A percentile compares a stretch with the other conserved stretches of the same genome.
Evolutionary conservation across 176 grass and related monocot genomes (phyloP).

Genomic region (Rhynchospora pubera): DNA sequence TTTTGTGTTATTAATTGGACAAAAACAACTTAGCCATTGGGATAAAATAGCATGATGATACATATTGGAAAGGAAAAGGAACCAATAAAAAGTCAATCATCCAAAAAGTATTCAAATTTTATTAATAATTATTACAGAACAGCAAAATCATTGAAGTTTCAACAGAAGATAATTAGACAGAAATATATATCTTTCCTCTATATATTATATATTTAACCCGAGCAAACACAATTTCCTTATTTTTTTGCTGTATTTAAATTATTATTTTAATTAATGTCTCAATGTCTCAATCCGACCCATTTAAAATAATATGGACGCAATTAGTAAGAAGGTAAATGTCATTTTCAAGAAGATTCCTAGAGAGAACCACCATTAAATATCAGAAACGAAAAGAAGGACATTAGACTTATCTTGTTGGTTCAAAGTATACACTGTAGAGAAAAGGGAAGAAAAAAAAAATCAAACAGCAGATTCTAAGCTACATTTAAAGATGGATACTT

Average conservation of each 20-base stretch:
- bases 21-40: not conserved
- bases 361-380: not conserved
- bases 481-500: not conserved
- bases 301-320: not conserved
- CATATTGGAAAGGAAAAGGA: not conserved
- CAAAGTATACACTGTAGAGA: not conserved
- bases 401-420: not conserved
- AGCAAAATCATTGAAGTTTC: not conserved
- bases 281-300: not conserved
- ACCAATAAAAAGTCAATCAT: slow-evolving; percentile 6
- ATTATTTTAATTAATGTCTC: not conserved
- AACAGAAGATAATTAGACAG: not conserved
- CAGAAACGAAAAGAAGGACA: not conserved
- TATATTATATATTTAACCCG: not conserved
- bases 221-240: not conserved
- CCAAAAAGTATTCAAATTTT: not conserved
- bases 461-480: not conserved
- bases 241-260: not conserved
- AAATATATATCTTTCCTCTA: not conserved
- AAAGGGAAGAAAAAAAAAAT: not conserved
- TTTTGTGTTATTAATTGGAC: not conserved
- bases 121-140: slow-evolving; percentile 9
- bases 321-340: slow-evolving; percentile 5
- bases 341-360: not conserved
- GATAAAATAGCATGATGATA: slow-evolving; percentile 3